Percentiles rank a stretch among this genome's conserved stretches.
Evolutionary conservation across 768 basidiomycete genomes (phyloP).

Genomic region (Asterophora lycoperdoides): DNA sequence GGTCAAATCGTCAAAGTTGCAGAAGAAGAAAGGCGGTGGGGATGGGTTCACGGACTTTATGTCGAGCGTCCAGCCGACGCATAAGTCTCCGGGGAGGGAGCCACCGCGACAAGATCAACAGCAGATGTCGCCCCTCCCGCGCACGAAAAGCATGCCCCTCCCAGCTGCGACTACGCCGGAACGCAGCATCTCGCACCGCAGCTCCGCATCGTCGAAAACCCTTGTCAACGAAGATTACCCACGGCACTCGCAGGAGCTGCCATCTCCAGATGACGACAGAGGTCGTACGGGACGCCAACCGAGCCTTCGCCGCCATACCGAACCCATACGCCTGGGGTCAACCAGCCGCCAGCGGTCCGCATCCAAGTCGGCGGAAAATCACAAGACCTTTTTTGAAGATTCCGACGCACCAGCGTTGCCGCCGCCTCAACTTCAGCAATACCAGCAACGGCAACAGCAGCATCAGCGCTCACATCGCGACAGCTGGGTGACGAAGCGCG

Average conservation of each 20-base stretch:
- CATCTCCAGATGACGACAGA: conserved; percentile 22
- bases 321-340: conserved; percentile 19
- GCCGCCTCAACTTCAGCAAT: conserved; percentile 6
- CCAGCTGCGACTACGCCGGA: conserved; percentile 5
- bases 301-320: conserved; percentile 26
- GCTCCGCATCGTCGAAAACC: conserved; percentile 18
- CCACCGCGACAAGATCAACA: not conserved
- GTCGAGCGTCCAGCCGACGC: not conserved
- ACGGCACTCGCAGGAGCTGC: conserved; percentile 13
- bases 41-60: conserved; percentile 14
- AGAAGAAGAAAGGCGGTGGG: conserved; percentile 17
- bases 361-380: conserved; percentile 11
- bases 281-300: conserved; percentile 24
- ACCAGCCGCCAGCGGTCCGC: conserved; percentile 14
- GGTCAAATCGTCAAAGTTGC: conserved; percentile 13
- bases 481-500: conserved; percentile 43
- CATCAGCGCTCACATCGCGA: conserved; percentile 25
- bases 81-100: conserved; percentile 7
- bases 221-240: conserved; percentile 12
- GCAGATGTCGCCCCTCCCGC: conserved; percentile 23
- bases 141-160: conserved; percentile 52
- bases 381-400: conserved; percentile 29
- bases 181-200: conserved; percentile 15
- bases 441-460: not conserved
- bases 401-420: conserved; percentile 15